phyloP scores from a whole-genome alignment of 257 asterid species.

The Solanum appendiculatum region DNA sequence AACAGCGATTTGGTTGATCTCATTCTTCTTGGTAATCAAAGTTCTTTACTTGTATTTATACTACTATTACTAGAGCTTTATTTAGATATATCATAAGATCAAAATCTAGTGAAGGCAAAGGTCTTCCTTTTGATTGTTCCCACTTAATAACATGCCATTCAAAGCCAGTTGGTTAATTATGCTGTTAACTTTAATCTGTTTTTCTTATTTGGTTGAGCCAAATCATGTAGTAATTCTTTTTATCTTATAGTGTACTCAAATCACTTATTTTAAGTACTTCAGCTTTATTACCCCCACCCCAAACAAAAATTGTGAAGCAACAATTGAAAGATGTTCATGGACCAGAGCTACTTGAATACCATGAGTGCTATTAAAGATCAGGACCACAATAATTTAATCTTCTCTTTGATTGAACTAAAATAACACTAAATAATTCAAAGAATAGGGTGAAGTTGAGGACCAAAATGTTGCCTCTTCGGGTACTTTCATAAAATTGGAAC shows the following conservation, averaged over 20 bases:
- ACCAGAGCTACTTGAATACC: background rate
- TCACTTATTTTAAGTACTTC: background rate
- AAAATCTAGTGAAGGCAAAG: slow-evolving; percentile 1
- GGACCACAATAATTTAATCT: background rate
- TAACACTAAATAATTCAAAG: background rate
- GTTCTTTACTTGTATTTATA: background rate
- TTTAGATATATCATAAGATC: background rate
- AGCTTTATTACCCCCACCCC: background rate
- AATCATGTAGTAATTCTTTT: background rate
- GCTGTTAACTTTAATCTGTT: background rate
- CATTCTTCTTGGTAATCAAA: background rate
- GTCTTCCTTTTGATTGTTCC: background rate
- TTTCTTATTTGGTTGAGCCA: background rate
- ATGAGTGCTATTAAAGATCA: background rate
- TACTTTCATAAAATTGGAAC: background rate
- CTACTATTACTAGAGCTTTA: background rate
- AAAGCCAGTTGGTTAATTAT: background rate
- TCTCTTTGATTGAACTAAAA: background rate
- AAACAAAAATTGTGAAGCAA: background rate
- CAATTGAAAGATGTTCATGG: too few relatives aligned
- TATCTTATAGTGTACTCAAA: background rate
- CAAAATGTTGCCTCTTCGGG: background rate
- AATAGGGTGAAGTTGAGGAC: background rate
- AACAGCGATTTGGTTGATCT: background rate
- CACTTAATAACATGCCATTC: background rate